These are phyloP conservation scores for Rhodotorula sp. DNA, from an alignment of 1,284 basidiomycete species.

Conservation along the genomic window DNA sequence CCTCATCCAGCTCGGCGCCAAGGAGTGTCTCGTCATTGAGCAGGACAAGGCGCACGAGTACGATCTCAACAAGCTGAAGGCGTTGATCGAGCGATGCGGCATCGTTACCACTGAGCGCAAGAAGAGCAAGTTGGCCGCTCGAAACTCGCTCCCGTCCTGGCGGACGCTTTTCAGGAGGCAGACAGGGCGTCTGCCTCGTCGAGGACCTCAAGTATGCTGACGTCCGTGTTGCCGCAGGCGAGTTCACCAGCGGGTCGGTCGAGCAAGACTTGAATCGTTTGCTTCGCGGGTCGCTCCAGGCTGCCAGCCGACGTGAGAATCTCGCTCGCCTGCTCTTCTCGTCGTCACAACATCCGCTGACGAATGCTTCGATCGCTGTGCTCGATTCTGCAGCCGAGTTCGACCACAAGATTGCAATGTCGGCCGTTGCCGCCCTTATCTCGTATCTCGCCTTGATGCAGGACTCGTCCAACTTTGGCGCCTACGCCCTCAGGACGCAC, in stretches of 20 bases:
- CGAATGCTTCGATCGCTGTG: neutral
- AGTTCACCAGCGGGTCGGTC: slow-evolving; percentile 78
- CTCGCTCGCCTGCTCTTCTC: slow-evolving; percentile 25
- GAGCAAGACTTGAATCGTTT: slow-evolving; percentile 81
- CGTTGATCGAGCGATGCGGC: slow-evolving; percentile 82
- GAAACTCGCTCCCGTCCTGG: neutral
- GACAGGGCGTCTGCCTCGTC: too few species aligned
- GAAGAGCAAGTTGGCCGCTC: slow-evolving; percentile 60
- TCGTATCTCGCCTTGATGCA: slow-evolving; percentile 79
- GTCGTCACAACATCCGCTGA: neutral
- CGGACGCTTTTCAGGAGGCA: neutral
- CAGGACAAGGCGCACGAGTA: slow-evolving; percentile 64
- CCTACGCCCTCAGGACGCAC: slow-evolving; percentile 78
- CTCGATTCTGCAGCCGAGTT: slow-evolving; percentile 64
- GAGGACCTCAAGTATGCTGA: too few species aligned
- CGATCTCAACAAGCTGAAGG: slow-evolving; percentile 79
- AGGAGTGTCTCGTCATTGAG: slow-evolving; percentile 72
- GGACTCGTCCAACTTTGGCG: slow-evolving; percentile 76
- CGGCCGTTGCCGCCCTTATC: slow-evolving; percentile 76
- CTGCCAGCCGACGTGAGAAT: slow-evolving; percentile 53
- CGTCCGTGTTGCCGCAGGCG: slow-evolving; percentile 56
- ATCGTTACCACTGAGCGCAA: slow-evolving; percentile 87
- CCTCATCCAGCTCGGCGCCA: slow-evolving; percentile 92
- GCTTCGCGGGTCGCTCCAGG: slow-evolving; percentile 58
- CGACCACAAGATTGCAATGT: slow-evolving; percentile 72